Evolutionary conservation across 108 stramenopile genomes (phyloP).

Genomic region (Cyclotella choctawhatcheeana): DNA sequence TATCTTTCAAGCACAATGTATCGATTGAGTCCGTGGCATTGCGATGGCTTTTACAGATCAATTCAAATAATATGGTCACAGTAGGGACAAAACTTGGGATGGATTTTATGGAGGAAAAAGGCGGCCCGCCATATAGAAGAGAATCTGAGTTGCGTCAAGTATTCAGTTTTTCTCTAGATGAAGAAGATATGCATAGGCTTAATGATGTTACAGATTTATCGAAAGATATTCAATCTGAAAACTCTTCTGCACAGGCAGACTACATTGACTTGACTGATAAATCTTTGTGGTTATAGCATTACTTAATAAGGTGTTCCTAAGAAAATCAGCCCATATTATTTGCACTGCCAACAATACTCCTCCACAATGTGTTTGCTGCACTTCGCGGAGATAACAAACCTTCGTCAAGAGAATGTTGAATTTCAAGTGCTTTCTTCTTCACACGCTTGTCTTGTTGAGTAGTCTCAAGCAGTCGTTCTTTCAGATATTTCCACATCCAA

Average conservation of each 20-base stretch:
- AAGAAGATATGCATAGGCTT: conserved; percentile 66
- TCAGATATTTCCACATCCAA: conserved; percentile 73
- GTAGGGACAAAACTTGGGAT: conserved; percentile 35
- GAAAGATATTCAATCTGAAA: neutral
- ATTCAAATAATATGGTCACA: conserved; percentile 37
- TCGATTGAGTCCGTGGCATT: conserved; percentile 63
- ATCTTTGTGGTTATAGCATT: conserved; percentile 39
- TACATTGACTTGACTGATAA: conserved; percentile 42
- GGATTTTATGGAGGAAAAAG: conserved; percentile 40
- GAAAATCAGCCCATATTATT: neutral
- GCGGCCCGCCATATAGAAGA: conserved; percentile 34
- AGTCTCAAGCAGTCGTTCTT: conserved; percentile 17
- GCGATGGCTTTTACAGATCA: conserved; percentile 68
- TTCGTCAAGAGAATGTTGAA: conserved; percentile 43
- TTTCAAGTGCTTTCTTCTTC: conserved; percentile 26
- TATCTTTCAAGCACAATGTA: conserved; percentile 67
- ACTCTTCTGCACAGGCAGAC: neutral
- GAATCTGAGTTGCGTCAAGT: conserved; percentile 57
- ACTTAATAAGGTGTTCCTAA: neutral
- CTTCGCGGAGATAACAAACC: conserved; percentile 65
- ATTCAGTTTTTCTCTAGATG: conserved; percentile 73
- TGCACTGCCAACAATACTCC: conserved; percentile 5
- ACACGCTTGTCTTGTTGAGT: conserved; percentile 41
- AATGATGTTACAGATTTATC: conserved; percentile 36
- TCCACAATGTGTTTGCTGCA: conserved; percentile 55